These are phyloP conservation scores for Microthlaspi erraticum DNA, from an alignment of 345 rosid species.

Conservation along the genomic window DNA sequence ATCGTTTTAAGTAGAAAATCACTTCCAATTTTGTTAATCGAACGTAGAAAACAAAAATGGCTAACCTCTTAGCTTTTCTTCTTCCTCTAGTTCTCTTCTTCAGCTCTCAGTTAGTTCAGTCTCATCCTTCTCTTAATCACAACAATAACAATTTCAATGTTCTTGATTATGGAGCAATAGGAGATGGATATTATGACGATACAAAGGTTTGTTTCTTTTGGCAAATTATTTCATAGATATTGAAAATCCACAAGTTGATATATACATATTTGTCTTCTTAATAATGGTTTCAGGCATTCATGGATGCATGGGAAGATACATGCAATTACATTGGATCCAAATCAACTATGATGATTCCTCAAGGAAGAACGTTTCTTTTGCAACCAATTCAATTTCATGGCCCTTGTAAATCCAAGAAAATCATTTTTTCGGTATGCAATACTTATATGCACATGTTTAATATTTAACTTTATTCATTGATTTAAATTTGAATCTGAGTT, in stretches of 20 bases:
- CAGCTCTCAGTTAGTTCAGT: not conserved
- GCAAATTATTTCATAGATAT: slow-evolving; percentile 17
- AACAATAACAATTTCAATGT: slow-evolving; percentile 30
- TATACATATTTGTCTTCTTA: not conserved
- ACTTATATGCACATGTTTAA: not conserved
- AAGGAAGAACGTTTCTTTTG: slow-evolving; percentile 41
- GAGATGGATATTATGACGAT: slow-evolving; percentile 47
- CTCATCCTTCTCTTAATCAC: not conserved
- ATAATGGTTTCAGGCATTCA: slow-evolving; percentile 45
- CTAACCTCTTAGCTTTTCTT: not conserved
- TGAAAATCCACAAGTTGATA: not conserved
- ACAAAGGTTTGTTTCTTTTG: slow-evolving; percentile 35
- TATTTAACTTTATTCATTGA: not conserved
- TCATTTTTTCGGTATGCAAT: slow-evolving; percentile 40
- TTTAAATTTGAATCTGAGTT: not conserved
- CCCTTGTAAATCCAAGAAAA: slow-evolving; percentile 43
- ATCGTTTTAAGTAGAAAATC: not conserved
- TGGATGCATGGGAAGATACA: slow-evolving; percentile 49
- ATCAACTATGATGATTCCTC: slow-evolving; percentile 44
- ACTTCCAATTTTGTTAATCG: not conserved
- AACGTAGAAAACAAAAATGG: not conserved
- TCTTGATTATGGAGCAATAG: slow-evolving; percentile 48
- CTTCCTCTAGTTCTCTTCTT: slow-evolving; percentile 14
- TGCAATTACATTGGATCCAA: slow-evolving; percentile 35
- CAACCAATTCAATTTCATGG: slow-evolving; percentile 50